These are phyloP conservation scores for Penicillium parvum DNA, from an alignment of 495 filamentous ascomycete species.

Conservation along the genomic window DNA sequence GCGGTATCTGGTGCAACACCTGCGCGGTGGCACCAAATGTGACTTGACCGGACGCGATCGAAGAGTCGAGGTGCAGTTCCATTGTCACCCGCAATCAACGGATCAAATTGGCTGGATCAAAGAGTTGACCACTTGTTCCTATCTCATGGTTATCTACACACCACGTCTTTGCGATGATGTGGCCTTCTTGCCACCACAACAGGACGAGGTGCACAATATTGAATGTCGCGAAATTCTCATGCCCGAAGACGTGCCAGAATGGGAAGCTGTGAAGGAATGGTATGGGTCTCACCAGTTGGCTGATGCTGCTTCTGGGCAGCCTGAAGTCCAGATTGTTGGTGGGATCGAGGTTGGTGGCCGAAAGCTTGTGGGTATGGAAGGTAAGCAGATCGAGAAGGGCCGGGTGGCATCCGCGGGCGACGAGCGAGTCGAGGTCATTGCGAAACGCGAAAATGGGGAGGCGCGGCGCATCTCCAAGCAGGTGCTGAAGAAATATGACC, in stretches of 20 bases:
- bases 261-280: slow-evolving; percentile 51
- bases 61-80: slow-evolving; percentile 86
- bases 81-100: slow-evolving; percentile 76
- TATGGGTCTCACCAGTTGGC: slow-evolving; percentile 35
- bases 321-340: slow-evolving; percentile 47
- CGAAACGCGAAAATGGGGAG: slow-evolving; percentile 54
- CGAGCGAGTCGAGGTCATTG: slow-evolving; percentile 47
- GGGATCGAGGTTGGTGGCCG: slow-evolving; percentile 58
- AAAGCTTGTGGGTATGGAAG: slow-evolving; percentile 52
- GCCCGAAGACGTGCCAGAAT: slow-evolving; percentile 52
- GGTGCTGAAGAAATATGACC: slow-evolving; percentile 61
- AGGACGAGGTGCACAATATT: slow-evolving; percentile 72
- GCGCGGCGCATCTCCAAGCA: slow-evolving; percentile 51
- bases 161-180: slow-evolving; percentile 89
- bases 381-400: slow-evolving; percentile 52
- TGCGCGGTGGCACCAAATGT: slow-evolving; percentile 82
- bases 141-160: slow-evolving; percentile 92
- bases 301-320: slow-evolving; percentile 21
- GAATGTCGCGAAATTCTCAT: slow-evolving; percentile 68
- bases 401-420: slow-evolving; percentile 37
- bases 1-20: slow-evolving; percentile 83
- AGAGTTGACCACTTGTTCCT: slow-evolving; percentile 87
- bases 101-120: slow-evolving; percentile 95
- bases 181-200: slow-evolving; percentile 83
- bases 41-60: slow-evolving; percentile 84